Base-by-base conservation (phyloP, 176 grass and related monocot species). In the Cenchrus americanus region DNA sequence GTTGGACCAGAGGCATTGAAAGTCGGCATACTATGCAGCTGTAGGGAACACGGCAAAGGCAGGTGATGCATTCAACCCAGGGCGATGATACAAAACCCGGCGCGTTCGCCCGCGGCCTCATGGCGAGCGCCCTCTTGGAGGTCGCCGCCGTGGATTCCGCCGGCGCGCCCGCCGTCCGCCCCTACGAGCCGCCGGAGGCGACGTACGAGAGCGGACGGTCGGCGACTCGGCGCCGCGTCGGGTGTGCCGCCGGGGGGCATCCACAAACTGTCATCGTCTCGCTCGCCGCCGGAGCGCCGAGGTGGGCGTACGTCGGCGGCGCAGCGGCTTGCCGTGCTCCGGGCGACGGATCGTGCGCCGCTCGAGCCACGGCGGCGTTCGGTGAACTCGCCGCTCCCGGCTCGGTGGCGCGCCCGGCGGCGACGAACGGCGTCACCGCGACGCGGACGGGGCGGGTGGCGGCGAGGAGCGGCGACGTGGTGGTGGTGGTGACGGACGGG, bases 101-200 rank as follows among this genome's bases (percentile, higher is more conserved):
- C 58, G 84, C 84, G 1, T 86, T 86, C 84, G 26, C 84, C 22
- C 67, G 67, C 41, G 41, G 19, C 1, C 41, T 70, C 41, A 70
- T 70, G 67, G 12, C 19, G 67, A 70, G 23, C 68, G 77, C 84
- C 8, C 15, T 30, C 44, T 12, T 2, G 42, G 24, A 71, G 32
- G 32, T 34, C 68, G 58, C 80, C 15, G 41, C 10, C 18, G 19
- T 23, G 5, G 67, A 47, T 10, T 10, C 23, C 52, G 13, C 34
- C 1, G 32, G 32, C 32, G 2, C 2, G 32, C 32, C 32, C 32
- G 32, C 3, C 46, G 66, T 73, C 68, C 46, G 68, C 77, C 77
- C 77, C 11, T 32, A 44, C 48, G 27, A 58, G 68, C 84, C 80
- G 22, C 44, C 79, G 66, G 66, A 51, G 66, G 8, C 10, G 55